These are phyloP conservation scores for Starmera dryadoides DNA, from an alignment of 805 yeast species.

Conservation along the genomic window DNA sequence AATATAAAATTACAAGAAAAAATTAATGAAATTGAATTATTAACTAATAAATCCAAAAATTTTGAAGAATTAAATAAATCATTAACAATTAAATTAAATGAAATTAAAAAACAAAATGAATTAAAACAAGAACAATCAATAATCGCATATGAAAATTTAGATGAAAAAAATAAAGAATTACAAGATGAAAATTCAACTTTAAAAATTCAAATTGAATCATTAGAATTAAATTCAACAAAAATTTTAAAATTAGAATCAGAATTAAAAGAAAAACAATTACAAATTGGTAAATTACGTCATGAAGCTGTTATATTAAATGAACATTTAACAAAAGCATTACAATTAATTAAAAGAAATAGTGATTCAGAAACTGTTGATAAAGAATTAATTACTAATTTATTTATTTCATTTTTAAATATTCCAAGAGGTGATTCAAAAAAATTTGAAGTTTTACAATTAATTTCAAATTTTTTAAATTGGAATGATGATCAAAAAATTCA, in stretches of 20 bases:
- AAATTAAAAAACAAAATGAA: neutral
- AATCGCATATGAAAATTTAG: constrained; percentile 2
- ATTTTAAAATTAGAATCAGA: constrained; percentile 40
- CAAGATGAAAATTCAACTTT: constrained; percentile 18
- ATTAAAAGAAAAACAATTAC: constrained; percentile 62
- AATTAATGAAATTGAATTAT: constrained; percentile 1
- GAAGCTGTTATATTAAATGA: constrained; percentile 92
- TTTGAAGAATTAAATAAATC: constrained; percentile 4
- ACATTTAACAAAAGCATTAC: constrained; percentile 88
- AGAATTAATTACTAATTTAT: constrained; percentile 79
- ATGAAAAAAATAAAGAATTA: constrained; percentile 22
- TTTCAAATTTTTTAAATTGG: constrained; percentile 83
- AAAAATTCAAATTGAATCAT: constrained; percentile 15
- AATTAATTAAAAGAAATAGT: constrained; percentile 72
- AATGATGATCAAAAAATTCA: constrained; percentile 69
- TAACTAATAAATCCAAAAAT: constrained; percentile 1
- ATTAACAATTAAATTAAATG: constrained; percentile 1
- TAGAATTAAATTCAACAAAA: constrained; percentile 16
- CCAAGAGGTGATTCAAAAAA: constrained; percentile 94
- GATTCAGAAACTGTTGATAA: constrained; percentile 76
- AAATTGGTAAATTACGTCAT: constrained; percentile 86
- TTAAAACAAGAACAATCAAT: constrained; percentile 2
- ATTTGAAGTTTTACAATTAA: constrained; percentile 82
- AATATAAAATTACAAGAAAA: constrained; percentile 13
- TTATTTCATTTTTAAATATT: constrained; percentile 75